Percentiles rank a stretch among this genome's conserved stretches.
Evolutionary conservation across 371 early-diverging fungal genomes (phyloP).

Genomic region (Smittium culicis): DNA sequence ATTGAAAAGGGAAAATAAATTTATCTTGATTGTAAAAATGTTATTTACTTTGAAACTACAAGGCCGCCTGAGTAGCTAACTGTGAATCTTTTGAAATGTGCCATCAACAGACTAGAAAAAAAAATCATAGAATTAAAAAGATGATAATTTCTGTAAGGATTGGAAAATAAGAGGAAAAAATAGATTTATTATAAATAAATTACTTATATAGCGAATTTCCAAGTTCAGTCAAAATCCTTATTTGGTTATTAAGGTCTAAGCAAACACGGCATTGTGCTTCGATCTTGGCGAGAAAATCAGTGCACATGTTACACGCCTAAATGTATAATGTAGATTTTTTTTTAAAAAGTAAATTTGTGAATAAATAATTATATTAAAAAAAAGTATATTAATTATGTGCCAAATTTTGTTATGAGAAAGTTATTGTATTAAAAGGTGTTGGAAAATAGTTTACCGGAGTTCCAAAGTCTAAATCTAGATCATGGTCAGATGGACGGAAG

Average conservation of each 20-base stretch:
- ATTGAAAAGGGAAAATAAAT: neutral
- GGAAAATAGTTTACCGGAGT: conserved; percentile 41
- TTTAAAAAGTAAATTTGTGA: neutral
- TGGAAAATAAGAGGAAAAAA: neutral
- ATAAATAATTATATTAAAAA: neutral
- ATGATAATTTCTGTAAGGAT: neutral
- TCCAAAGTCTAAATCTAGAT: conserved; percentile 21
- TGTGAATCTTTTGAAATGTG: conserved; percentile 77
- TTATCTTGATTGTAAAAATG: neutral
- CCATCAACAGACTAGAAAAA: conserved; percentile 38
- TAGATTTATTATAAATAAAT: conserved; percentile 12
- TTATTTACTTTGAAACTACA: conserved; percentile 34
- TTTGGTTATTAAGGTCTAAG: conserved; percentile 67
- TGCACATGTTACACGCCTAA: conserved; percentile 51
- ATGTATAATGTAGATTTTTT: neutral
- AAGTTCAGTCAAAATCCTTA: conserved; percentile 56
- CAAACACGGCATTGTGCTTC: conserved; percentile 39
- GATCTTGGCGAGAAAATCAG: conserved; percentile 50
- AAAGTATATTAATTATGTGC: neutral
- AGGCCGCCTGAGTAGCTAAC: conserved; percentile 67
- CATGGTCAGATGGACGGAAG: conserved; percentile 73
- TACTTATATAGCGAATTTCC: conserved; percentile 66
- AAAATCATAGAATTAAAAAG: neutral
- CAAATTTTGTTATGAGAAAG: conserved; percentile 15
- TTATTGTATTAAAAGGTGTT: conserved; percentile 26